These are phyloP conservation scores for Aspergillus asperescens DNA, from an alignment of 495 filamentous ascomycete genomes.

Conservation along the genomic window DNA sequence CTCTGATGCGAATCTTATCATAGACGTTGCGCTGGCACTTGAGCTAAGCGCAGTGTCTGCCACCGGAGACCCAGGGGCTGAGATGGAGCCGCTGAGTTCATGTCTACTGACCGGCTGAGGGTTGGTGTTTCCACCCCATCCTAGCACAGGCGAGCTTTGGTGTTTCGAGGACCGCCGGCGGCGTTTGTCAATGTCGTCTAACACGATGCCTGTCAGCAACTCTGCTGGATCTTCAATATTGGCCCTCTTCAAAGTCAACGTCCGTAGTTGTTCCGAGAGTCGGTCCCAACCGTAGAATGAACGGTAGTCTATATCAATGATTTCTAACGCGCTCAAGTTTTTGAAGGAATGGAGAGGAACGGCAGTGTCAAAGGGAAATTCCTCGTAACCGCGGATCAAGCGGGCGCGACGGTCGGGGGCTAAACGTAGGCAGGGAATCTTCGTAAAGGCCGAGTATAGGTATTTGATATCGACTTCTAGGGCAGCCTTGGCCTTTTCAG, in stretches of 20 bases:
- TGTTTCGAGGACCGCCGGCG: conserved; percentile 80
- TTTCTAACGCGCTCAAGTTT: conserved; percentile 87
- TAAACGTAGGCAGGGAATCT: conserved; percentile 86
- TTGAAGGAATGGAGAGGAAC: conserved; percentile 94
- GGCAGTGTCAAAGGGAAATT: conserved; percentile 98
- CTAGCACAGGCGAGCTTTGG: conserved; percentile 67
- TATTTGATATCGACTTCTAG: conserved; percentile 85
- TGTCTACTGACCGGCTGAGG: conserved; percentile 56
- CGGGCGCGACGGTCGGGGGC: conserved; percentile 85
- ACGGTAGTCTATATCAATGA: conserved; percentile 90
- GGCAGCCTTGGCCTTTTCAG: conserved; percentile 80
- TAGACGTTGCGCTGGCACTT: conserved; percentile 41
- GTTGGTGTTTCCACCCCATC: conserved; percentile 42
- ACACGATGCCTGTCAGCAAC: conserved; percentile 81
- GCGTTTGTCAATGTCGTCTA: conserved; percentile 92
- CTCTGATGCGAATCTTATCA: conserved; percentile 49
- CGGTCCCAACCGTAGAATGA: conserved; percentile 97
- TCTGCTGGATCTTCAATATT: conserved; percentile 86
- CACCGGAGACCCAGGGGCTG: conserved; percentile 63
- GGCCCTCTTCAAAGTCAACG: conserved; percentile 82
- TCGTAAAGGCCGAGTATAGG: conserved; percentile 96
- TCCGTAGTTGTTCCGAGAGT: conserved; percentile 83
- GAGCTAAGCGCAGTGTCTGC: conserved; percentile 40
- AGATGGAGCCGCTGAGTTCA: conserved; percentile 47
- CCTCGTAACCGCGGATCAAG: conserved; percentile 87